Evolutionary conservation across 176 grass and related monocot genomes (phyloP).

Genomic region (Bothriochloa decipiens): DNA sequence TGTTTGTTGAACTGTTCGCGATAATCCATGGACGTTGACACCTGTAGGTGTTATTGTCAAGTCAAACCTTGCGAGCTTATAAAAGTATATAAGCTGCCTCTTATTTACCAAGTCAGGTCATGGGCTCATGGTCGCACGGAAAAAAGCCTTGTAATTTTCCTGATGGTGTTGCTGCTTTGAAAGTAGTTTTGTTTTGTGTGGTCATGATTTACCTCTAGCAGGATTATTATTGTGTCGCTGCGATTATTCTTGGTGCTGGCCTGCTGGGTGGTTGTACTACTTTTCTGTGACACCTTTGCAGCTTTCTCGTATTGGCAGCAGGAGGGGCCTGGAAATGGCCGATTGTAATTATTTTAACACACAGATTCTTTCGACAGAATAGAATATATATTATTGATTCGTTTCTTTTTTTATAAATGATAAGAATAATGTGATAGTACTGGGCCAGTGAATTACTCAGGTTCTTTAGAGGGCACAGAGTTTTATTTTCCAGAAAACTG

Average conservation of each 20-base stretch:
- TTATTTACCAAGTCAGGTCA: constrained; percentile 45
- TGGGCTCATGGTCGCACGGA: background rate
- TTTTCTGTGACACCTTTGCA: constrained; percentile 2
- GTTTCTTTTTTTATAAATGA: background rate
- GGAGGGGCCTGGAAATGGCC: background rate
- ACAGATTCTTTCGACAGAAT: background rate
- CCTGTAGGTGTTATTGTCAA: too few relatives aligned
- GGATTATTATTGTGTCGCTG: constrained; percentile 21
- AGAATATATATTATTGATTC: background rate
- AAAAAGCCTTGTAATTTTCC: constrained; percentile 14
- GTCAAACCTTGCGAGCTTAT: constrained; percentile 30
- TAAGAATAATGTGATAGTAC: background rate
- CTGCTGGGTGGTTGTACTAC: background rate
- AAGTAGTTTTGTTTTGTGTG: constrained; percentile 16
- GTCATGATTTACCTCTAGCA: background rate
- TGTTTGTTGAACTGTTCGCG: constrained; percentile 18
- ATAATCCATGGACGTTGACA: constrained; percentile 22
- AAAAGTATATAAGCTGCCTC: constrained; percentile 30
- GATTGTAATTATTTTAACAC: background rate
- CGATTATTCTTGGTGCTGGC: background rate
- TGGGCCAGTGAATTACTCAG: background rate
- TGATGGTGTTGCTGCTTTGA: background rate
- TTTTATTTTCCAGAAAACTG: background rate
- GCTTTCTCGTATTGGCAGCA: constrained; percentile 19
- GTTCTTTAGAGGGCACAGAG: background rate